These are phyloP conservation scores for maize (Zea mays) DNA, from an alignment of 176 grass and related monocot species.

Conservation along the genomic window Zm-B73-REFERENCE-NAM-5.0 NC_050103.1:170919001-170919500, in stretches of 20 bases:
- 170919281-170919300: slow-evolving; percentile 14
- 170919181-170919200: no score
- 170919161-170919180: no score
- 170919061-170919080: no score
- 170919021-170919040: no score
- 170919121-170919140: no score
- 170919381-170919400: background rate
- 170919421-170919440: slow-evolving; percentile 40
- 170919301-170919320: slow-evolving; percentile 31
- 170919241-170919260: slow-evolving; percentile 12
- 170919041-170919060: no score
- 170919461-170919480: slow-evolving; percentile 1
- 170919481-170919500: background rate
- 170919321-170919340: background rate
- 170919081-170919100: no score
- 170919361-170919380: background rate
- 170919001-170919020: no score
- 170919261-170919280: slow-evolving; percentile 40
- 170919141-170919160: no score
- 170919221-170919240: background rate
- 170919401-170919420: background rate
- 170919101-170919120: no score
- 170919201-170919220: no score
- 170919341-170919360: slow-evolving; percentile 39
- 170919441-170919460: slow-evolving; percentile 7